Conservation (phyloP, 257 asterid species). For the Paulownia fortunei region DNA sequence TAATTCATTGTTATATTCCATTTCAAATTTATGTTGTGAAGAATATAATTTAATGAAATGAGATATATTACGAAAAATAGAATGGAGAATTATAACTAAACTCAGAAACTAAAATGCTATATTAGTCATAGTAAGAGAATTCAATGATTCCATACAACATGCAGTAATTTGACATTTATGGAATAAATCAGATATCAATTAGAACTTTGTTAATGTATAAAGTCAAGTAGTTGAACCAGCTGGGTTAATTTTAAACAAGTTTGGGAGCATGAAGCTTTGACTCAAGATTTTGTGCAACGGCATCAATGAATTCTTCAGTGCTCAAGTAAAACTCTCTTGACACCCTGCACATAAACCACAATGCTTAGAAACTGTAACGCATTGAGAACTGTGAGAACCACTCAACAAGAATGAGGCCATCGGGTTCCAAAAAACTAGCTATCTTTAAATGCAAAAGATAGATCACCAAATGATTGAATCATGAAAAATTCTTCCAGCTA, state of each 20-base stretch:
- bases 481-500: neutral
- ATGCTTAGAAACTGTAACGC: conserved; percentile 22
- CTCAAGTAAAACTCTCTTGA: conserved; percentile 76
- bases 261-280: conserved; percentile 48
- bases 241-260: conserved; percentile 43
- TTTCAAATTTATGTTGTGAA: no score
- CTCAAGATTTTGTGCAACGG: conserved; percentile 69
- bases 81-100: no score
- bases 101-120: no score
- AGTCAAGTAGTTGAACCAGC: no score
- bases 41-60: no score
- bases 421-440: neutral
- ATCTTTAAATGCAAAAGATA: neutral
- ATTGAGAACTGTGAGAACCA: neutral
- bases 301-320: conserved; percentile 82
- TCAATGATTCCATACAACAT: no score
- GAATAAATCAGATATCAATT: neutral
- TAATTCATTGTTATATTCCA: no score
- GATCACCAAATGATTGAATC: neutral
- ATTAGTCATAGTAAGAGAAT: no score
- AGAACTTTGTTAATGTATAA: neutral
- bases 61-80: no score
- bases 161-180: no score
- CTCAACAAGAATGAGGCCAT: neutral
- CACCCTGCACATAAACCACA: conserved; percentile 56